Evolutionary conservation across 1,284 basidiomycete species (phyloP).

Genomic region (Ceratobasidium sp.): DNA sequence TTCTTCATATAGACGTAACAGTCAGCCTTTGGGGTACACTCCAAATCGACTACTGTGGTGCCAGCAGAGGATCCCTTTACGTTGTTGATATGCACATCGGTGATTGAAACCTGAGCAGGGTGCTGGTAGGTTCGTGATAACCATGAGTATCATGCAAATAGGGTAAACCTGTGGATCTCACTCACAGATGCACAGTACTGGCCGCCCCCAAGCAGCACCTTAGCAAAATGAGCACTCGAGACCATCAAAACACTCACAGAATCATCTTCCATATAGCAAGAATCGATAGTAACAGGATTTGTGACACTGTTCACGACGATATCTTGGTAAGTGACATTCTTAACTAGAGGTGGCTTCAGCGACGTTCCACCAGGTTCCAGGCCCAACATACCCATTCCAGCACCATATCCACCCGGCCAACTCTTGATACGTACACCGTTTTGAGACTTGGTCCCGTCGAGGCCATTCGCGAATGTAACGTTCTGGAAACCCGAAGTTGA

Average conservation of each 20-base stretch:
- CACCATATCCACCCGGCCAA: conserved; percentile 45
- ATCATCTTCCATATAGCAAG: conserved; percentile 40
- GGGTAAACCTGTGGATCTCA: background rate
- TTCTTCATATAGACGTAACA: conserved; percentile 41
- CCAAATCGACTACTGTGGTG: conserved; percentile 23
- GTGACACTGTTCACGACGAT: conserved; percentile 29
- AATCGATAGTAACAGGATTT: conserved; percentile 35
- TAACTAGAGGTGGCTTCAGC: conserved; percentile 13
- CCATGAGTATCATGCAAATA: background rate
- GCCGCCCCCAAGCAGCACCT: background rate
- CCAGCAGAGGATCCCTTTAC: conserved; percentile 30
- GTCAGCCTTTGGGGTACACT: conserved; percentile 35
- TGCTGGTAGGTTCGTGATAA: background rate
- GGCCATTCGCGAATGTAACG: conserved; percentile 20
- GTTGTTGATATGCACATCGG: conserved; percentile 44
- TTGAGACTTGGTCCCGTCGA: conserved; percentile 38
- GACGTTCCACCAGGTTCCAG: too few relatives aligned
- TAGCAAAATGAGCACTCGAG: background rate
- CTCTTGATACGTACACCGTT: conserved; percentile 46
- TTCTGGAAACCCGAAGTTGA: background rate
- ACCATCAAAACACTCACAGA: conserved; percentile 13
- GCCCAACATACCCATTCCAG: conserved; percentile 20
- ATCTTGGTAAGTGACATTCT: conserved; percentile 44
- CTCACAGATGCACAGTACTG: conserved; percentile 36
- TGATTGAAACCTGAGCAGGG: conserved; percentile 34